Percentiles rank a stretch among this genome's conserved stretches.
Conservation (phyloP, 805 yeast genomes). For the Saturnispora hagleri region DNA sequence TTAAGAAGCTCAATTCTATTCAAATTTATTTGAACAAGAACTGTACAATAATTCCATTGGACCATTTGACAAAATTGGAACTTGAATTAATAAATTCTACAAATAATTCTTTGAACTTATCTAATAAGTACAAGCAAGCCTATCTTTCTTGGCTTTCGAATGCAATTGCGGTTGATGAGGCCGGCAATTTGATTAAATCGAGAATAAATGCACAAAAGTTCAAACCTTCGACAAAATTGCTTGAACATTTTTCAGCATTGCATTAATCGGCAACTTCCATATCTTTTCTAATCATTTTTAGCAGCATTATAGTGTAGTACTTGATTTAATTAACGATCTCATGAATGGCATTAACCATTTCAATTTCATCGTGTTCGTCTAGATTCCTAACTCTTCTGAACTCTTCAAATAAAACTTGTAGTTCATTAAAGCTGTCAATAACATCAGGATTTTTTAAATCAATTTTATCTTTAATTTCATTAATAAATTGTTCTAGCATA, state of each 20-base stretch:
- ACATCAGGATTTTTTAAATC: not conserved
- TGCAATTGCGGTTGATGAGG: not conserved
- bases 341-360: not conserved
- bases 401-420: not conserved
- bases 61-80: not conserved
- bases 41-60: conserved; percentile 1
- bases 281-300: not conserved
- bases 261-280: not conserved
- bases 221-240: not conserved
- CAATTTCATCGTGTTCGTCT: not conserved
- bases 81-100: not conserved
- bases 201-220: not conserved
- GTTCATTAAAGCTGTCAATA: conserved; percentile 4
- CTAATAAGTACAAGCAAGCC: conserved; percentile 5
- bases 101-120: not conserved
- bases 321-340: not conserved
- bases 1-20: not conserved
- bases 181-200: conserved; percentile 1
- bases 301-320: not conserved
- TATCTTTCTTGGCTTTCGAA: conserved; percentile 1
- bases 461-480: conserved; percentile 11
- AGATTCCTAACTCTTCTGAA: not conserved
- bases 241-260: not conserved
- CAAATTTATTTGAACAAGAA: not conserved
- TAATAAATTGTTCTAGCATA: conserved; percentile 14